These are phyloP conservation scores for Globisporangium lucens DNA, from an alignment of 352 stramenopile genomes.

Conservation along the genomic window DNA sequence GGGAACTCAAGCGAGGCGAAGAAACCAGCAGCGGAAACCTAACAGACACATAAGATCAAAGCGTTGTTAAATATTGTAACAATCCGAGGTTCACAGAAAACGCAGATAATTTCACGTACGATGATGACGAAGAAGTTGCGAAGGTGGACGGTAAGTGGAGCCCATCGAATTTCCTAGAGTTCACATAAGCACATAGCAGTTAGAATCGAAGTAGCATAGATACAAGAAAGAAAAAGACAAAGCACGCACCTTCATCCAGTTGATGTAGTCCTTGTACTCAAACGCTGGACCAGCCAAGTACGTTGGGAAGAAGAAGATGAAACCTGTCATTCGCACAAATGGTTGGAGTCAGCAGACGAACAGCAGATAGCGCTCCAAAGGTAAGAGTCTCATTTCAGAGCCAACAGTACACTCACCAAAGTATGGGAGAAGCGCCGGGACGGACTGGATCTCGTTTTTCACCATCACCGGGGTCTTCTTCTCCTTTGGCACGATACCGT, in stretches of 20 bases:
- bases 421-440: conserved; percentile 67
- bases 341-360: not conserved
- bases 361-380: not conserved
- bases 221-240: not conserved
- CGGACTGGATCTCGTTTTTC: conserved; percentile 66
- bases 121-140: conserved; percentile 76
- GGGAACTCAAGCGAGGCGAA: conserved; percentile 71
- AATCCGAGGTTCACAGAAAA: not conserved
- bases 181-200: not conserved
- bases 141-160: conserved; percentile 58
- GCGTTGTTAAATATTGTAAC: not conserved
- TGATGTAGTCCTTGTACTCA: conserved; percentile 84
- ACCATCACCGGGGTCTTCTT: conserved; percentile 69
- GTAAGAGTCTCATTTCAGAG: not conserved
- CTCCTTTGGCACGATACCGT: conserved; percentile 64
- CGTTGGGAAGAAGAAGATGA: conserved; percentile 88
- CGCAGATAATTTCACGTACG: conserved; percentile 27
- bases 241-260: conserved; percentile 62
- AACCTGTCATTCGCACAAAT: conserved; percentile 33
- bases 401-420: conserved; percentile 39
- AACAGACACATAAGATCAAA: not conserved
- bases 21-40: conserved; percentile 71
- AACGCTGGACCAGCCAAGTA: conserved; percentile 80
- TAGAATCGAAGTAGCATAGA: not conserved
- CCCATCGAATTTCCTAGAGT: conserved; percentile 48